Conservation (phyloP, 2,329 filamentous ascomycete species). For the Fusarium sp. region DNA sequence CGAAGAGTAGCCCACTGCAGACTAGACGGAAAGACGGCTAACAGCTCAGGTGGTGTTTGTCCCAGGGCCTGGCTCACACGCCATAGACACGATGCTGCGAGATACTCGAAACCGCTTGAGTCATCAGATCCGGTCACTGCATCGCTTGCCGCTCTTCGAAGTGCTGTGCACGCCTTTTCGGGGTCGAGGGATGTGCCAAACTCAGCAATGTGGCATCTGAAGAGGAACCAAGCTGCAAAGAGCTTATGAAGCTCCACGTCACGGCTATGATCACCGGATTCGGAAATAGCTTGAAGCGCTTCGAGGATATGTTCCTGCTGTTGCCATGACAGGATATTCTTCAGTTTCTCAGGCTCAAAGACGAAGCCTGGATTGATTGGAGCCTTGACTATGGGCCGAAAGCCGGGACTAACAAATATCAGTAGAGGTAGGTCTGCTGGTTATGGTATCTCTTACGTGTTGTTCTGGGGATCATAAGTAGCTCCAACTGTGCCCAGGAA, state of each 20-base stretch:
- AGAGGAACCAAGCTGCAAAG: background rate
- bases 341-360: background rate
- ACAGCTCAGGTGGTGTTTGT: background rate
- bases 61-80: background rate
- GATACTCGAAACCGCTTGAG: background rate
- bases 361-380: background rate
- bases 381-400: background rate
- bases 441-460: background rate
- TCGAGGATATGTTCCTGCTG: background rate
- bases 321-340: background rate
- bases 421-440: background rate
- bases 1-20: background rate
- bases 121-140: background rate
- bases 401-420: background rate
- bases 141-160: background rate
- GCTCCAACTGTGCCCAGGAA: background rate
- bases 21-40: background rate
- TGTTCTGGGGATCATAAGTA: background rate
- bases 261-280: background rate
- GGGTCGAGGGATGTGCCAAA: background rate
- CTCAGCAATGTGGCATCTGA: background rate
- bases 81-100: background rate
- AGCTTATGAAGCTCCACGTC: background rate
- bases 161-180: background rate
- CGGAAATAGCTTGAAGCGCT: background rate